Evolutionary conservation across 306 rosid genomes (phyloP).

Genomic region (Medicago arabica): DNA sequence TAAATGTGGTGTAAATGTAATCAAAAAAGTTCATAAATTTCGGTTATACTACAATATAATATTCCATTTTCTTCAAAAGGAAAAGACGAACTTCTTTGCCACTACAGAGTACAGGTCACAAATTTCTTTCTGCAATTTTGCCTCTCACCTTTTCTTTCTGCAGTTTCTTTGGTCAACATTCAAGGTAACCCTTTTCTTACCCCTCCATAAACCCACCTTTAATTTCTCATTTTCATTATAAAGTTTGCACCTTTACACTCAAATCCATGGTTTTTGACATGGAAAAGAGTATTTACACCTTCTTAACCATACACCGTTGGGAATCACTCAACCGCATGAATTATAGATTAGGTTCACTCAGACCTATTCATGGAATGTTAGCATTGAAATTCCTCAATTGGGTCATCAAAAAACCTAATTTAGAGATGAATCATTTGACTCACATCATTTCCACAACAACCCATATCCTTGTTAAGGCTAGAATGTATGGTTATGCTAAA

Average conservation of each 20-base stretch:
- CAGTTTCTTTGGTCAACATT: not conserved
- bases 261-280: slow-evolving; percentile 44
- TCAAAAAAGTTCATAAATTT: no score
- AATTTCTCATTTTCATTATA: slow-evolving; percentile 38
- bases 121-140: no score
- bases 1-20: no score
- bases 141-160: no score
- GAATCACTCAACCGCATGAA: slow-evolving; percentile 78
- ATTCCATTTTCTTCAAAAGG: no score
- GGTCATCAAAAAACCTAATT: slow-evolving; percentile 68
- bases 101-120: no score
- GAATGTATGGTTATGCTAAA: slow-evolving; percentile 71
- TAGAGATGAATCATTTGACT: slow-evolving; percentile 65
- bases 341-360: slow-evolving; percentile 68
- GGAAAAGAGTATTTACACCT: slow-evolving; percentile 76
- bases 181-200: not conserved
- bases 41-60: no score
- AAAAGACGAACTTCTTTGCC: no score
- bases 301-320: slow-evolving; percentile 79
- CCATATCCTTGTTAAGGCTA: slow-evolving; percentile 78
- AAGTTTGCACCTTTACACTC: slow-evolving; percentile 19
- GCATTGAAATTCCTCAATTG: slow-evolving; percentile 77
- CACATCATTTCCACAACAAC: slow-evolving; percentile 65
- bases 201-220: slow-evolving; percentile 12
- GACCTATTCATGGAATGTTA: slow-evolving; percentile 81